Percentiles rank a stretch among this genome's conserved stretches.
Evolutionary conservation across 1,139 yeast species (phyloP).

Genomic region (Blastobotrys elegans): DNA sequence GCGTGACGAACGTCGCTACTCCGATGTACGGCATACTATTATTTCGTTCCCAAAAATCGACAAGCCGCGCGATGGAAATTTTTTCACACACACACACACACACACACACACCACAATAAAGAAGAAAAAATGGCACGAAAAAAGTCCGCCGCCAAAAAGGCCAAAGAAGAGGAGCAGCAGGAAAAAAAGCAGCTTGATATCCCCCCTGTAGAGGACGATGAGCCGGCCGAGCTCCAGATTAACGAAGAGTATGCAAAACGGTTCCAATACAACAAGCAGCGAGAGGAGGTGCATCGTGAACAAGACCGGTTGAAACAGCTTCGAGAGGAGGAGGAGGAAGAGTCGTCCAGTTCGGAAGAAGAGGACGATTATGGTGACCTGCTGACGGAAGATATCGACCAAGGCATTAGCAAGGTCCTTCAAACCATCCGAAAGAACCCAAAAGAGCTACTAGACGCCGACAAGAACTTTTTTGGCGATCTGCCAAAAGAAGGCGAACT

Average conservation of each 20-base stretch:
- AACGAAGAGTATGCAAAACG: constrained; percentile 32
- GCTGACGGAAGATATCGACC: constrained; percentile 79
- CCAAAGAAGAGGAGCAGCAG: constrained; percentile 43
- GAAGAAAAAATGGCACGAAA: constrained; percentile 71
- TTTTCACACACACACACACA: background rate
- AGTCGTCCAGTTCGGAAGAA: constrained; percentile 51
- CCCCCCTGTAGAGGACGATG: constrained; percentile 21
- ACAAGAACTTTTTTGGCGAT: constrained; percentile 66
- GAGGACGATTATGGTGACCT: constrained; percentile 93
- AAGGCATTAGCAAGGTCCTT: constrained; percentile 69
- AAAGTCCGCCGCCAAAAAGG: constrained; percentile 81
- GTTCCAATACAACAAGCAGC: constrained; percentile 33
- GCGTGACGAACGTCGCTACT: no score
- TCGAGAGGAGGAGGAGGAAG: constrained; percentile 31
- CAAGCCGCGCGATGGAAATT: background rate
- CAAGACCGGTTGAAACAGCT: constrained; percentile 17
- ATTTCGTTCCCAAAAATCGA: background rate
- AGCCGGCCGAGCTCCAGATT: constrained; percentile 27
- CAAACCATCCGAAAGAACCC: constrained; percentile 61
- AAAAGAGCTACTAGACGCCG: constrained; percentile 56
- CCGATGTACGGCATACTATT: no score
- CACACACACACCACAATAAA: background rate
- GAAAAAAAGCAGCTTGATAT: constrained; percentile 14
- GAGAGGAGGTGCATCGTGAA: constrained; percentile 31
- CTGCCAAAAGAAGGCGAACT: constrained; percentile 39